Conservation (phyloP, 148 eudicot species). For the Camellia lanceoleosa region DNA sequence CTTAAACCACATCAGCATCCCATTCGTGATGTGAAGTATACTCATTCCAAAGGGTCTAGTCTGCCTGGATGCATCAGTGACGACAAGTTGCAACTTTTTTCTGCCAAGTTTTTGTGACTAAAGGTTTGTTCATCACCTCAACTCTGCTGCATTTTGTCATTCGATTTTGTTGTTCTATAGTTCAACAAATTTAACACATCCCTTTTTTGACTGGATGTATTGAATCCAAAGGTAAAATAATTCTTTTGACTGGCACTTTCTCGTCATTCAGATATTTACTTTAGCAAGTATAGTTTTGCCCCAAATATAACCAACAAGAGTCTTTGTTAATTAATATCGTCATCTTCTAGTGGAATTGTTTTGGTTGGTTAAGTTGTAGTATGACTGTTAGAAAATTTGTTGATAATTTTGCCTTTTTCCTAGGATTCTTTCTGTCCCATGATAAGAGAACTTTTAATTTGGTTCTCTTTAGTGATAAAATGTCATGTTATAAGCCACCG, state of each 20-base stretch:
- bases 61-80: constrained; percentile 41
- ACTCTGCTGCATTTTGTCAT: too few relatives aligned
- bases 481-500: too few relatives aligned
- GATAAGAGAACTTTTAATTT: not conserved
- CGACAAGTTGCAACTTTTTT: constrained; percentile 38
- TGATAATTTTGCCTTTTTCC: not conserved
- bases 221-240: too few relatives aligned
- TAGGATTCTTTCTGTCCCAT: not conserved
- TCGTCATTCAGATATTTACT: not conserved
- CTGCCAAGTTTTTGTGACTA: constrained; percentile 21
- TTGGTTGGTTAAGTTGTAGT: not conserved
- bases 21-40: constrained; percentile 39
- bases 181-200: too few relatives aligned
- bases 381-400: too few relatives aligned
- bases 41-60: constrained; percentile 17
- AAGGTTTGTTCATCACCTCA: constrained; percentile 18
- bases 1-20: constrained; percentile 28
- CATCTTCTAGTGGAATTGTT: not conserved
- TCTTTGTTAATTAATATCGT: not conserved
- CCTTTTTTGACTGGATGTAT: too few relatives aligned
- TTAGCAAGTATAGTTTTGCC: not conserved
- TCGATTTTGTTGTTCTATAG: too few relatives aligned
- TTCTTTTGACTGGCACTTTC: too few relatives aligned
- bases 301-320: not conserved
- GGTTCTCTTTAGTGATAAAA: not conserved